Base-by-base conservation (phyloP, 108 stramenopile species). In the Poteriospumella lacustris region DNA sequence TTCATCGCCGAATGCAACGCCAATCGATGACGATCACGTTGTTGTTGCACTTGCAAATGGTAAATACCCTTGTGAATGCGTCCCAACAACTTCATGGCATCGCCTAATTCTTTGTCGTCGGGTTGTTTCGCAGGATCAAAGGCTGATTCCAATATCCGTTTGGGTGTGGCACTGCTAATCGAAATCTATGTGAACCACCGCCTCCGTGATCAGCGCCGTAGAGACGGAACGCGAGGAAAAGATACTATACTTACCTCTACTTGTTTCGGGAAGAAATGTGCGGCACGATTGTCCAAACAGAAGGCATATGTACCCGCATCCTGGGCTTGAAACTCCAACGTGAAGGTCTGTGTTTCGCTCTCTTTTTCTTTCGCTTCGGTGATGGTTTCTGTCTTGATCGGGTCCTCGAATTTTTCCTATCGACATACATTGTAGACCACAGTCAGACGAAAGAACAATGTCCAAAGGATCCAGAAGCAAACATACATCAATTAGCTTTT, bases 341-440 rank as follows among this genome's bases (percentile, higher is more conserved):
- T 34, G 31, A 64, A 26, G 9, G 3, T 64, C 31, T 64, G 60
- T 31, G 60, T 64, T 5, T 64, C 60, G 31, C 60, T 64, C 28
- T 64, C 24, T 5, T 31, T 33, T 64, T 64, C 60, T 24, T 64
- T 64, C 12, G 15, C 29, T 3, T 5, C 60, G 60, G 5, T 64
- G 15, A 64, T 24, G 33, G 36, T 34, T 64, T 64, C 60, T 34
- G 60, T 34, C 31, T 34, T 5, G 12, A 64, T 24, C 31, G 60
- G 60, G 36, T 64, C 60, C 3, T 64, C 60, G 36, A 64, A 64
- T 3, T 26, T 31, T 33, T 64, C 60, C 60, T 64, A 24, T 64
- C 33, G 3, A 64, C 52, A 56, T 56, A 56, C 24, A 15, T 19
- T 24, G 24, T 56, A 24, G 52, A 56, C 24, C 15, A 19, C 24